Percentiles rank a stretch among this genome's conserved stretches.
Evolutionary conservation across 139 green algal species (phyloP).

Genomic region (Picochlorum sp.): DNA sequence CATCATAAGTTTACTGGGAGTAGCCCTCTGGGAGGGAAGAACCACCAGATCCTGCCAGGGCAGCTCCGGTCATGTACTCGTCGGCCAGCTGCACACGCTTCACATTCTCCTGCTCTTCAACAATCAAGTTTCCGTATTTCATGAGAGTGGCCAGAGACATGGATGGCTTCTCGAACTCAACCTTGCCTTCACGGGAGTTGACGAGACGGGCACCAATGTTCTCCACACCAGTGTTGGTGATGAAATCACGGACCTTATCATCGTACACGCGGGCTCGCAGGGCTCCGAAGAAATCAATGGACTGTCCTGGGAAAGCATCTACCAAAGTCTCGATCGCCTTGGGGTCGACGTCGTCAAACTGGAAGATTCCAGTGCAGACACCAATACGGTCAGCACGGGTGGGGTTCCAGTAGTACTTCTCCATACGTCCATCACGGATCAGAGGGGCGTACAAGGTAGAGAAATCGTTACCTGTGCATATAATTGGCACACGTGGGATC

Average conservation of each 20-base stretch:
- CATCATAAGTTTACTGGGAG: not conserved
- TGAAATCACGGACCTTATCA: constrained; percentile 76
- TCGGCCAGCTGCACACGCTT: constrained; percentile 97
- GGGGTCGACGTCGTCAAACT: constrained; percentile 39
- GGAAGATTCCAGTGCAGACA: constrained; percentile 97
- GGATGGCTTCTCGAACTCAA: constrained; percentile 70
- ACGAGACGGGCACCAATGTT: constrained; percentile 82
- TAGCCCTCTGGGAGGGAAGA: constrained; percentile 62
- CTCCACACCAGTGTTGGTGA: constrained; percentile 69
- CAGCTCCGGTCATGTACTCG: constrained; percentile 78
- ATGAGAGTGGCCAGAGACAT: constrained; percentile 82
- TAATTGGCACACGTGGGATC: constrained; percentile 89
- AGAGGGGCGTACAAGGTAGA: constrained; percentile 97
- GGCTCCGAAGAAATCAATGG: constrained; percentile 99
- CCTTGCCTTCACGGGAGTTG: constrained; percentile 76
- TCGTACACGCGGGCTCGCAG: constrained; percentile 91
- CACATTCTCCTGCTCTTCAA: constrained; percentile 98
- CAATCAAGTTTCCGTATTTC: constrained; percentile 75
- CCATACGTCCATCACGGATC: constrained; percentile 98
- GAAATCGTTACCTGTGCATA: constrained; percentile 99
- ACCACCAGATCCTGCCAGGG: constrained; percentile 61
- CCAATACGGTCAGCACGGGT: constrained; percentile 92
- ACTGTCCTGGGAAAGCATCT: constrained; percentile 96
- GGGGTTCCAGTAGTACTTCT: constrained; percentile 99
- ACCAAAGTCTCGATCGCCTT: constrained; percentile 75